Evolutionary conservation across 75 land plant species (phyloP).

Genomic region (Cunninghamia lanceolata): DNA sequence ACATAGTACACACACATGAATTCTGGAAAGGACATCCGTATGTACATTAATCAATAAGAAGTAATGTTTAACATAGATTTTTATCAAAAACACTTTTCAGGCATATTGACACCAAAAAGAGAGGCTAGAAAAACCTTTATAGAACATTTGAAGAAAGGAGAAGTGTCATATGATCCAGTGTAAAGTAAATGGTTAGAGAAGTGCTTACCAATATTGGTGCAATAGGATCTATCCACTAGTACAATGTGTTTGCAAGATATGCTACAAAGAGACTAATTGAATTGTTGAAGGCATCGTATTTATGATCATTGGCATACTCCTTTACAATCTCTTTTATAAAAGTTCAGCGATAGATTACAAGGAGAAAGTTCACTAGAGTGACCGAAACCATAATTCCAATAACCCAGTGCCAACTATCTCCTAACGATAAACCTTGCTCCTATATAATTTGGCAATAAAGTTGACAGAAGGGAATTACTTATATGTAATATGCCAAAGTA

Average conservation of each 20-base stretch:
- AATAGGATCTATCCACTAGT: slow-evolving; percentile 90
- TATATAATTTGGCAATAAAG: slow-evolving; percentile 11
- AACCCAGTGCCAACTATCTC: slow-evolving; percentile 64
- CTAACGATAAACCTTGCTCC: slow-evolving; percentile 30
- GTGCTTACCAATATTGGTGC: slow-evolving; percentile 68
- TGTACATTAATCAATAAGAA: neutral
- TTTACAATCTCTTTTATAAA: slow-evolving; percentile 85
- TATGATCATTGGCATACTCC: slow-evolving; percentile 90
- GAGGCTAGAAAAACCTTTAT: neutral
- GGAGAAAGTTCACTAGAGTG: slow-evolving; percentile 69
- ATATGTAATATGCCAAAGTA: neutral
- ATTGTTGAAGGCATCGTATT: slow-evolving; percentile 90
- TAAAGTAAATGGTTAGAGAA: neutral
- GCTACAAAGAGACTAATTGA: slow-evolving; percentile 71
- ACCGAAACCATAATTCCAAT: slow-evolving; percentile 82
- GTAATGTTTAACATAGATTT: neutral
- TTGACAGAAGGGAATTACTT: neutral
- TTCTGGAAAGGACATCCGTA: neutral
- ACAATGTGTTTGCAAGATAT: slow-evolving; percentile 41
- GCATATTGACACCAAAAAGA: neutral
- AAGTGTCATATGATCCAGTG: neutral
- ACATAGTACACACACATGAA: neutral
- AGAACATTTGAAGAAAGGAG: too few species aligned
- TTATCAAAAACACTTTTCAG: too few species aligned
- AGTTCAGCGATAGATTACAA: slow-evolving; percentile 71